Conservation (phyloP, 23 red algal species). For the Chondrus crispus region DNA sequence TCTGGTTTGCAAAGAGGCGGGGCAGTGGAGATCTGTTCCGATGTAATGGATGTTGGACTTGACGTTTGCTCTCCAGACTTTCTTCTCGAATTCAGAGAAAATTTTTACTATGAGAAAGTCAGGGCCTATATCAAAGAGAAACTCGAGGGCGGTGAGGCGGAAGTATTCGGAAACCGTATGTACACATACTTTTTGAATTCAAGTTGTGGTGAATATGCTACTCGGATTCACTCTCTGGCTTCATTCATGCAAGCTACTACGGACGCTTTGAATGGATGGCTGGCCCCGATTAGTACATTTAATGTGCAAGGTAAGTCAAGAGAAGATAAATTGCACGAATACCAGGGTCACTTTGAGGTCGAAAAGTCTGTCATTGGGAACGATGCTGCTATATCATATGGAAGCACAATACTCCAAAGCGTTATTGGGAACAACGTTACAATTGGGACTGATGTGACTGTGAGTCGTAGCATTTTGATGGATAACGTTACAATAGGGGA, state of each 20-base stretch:
- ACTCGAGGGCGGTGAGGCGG: slow-evolving; percentile 68
- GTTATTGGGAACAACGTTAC: slow-evolving; percentile 50
- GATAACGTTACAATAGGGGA: slow-evolving; percentile 42
- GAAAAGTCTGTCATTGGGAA: slow-evolving; percentile 16
- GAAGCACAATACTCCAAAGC: slow-evolving; percentile 37
- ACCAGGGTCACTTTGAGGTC: slow-evolving; percentile 9
- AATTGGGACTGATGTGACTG: slow-evolving; percentile 38
- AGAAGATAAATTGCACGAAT: not conserved
- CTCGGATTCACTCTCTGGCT: slow-evolving; percentile 39
- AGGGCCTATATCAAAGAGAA: slow-evolving; percentile 79
- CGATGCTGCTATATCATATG: slow-evolving; percentile 6
- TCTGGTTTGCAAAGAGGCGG: slow-evolving; percentile 8
- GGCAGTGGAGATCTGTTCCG: slow-evolving; percentile 11
- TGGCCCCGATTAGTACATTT: not conserved
- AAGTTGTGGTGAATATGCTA: slow-evolving; percentile 16
- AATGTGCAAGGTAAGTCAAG: not conserved
- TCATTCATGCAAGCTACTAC: slow-evolving; percentile 31
- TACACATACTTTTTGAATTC: slow-evolving; percentile 47
- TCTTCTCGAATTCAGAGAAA: slow-evolving; percentile 82
- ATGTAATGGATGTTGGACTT: slow-evolving; percentile 61
- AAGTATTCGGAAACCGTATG: slow-evolving; percentile 78
- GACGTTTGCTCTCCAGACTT: slow-evolving; percentile 82
- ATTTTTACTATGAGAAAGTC: slow-evolving; percentile 85
- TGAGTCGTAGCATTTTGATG: slow-evolving; percentile 42
- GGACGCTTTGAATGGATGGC: slow-evolving; percentile 17